Evolutionary conservation across 2,329 filamentous ascomycete species (phyloP).

Genomic region (Colletotrichum sp.): DNA sequence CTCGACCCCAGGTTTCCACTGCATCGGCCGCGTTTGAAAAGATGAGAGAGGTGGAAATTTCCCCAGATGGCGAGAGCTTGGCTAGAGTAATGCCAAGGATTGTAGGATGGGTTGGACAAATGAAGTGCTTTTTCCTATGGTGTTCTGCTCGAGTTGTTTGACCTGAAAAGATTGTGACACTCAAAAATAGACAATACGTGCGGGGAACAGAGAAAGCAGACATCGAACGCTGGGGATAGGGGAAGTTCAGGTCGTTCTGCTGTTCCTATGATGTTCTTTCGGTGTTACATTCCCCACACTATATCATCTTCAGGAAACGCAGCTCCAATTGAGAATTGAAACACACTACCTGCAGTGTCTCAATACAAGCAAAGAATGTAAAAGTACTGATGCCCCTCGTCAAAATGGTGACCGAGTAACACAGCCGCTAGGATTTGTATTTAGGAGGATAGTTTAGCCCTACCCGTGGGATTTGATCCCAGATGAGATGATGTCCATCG

Average conservation of each 20-base stretch:
- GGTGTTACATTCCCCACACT: accelerated
- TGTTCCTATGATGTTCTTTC: too few relatives aligned
- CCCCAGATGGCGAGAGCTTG: background rate
- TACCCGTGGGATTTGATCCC: too few relatives aligned
- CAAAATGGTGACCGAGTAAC: too few relatives aligned
- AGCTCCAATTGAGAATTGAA: too few relatives aligned
- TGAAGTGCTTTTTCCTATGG: background rate
- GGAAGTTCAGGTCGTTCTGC: background rate
- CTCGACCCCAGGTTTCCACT: background rate
- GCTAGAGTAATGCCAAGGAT: background rate
- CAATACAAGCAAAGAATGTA: too few relatives aligned
- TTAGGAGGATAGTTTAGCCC: too few relatives aligned
- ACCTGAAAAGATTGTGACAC: accelerated
- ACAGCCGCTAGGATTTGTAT: too few relatives aligned
- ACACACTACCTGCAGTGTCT: too few relatives aligned
- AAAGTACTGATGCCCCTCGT: too few relatives aligned
- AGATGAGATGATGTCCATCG: too few relatives aligned
- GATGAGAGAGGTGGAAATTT: constrained; percentile 1
- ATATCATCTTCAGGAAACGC: accelerated
- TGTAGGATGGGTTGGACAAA: background rate
- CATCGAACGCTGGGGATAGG: background rate
- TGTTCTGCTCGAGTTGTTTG: background rate
- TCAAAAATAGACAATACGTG: background rate
- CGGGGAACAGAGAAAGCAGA: background rate
- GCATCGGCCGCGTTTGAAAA: background rate